Conservation (phyloP, 1,139 yeast species). For the Zygosaccharomyces pseudobailii region DNA sequence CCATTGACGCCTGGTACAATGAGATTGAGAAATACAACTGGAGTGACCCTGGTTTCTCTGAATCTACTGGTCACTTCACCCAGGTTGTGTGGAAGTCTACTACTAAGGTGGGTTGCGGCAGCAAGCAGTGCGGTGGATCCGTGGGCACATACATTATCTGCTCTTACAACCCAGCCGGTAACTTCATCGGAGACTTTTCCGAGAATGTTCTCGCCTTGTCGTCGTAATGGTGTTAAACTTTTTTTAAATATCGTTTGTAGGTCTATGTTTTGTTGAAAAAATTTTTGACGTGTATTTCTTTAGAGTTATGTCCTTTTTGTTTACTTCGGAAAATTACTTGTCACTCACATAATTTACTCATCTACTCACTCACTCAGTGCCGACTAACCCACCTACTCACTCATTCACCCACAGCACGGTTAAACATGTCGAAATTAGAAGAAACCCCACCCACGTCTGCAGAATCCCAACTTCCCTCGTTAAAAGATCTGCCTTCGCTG, state of each 20-base stretch:
- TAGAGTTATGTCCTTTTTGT: constrained; percentile 47
- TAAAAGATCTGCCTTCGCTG: constrained; percentile 69
- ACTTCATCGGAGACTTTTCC: constrained; percentile 42
- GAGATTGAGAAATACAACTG: constrained; percentile 61
- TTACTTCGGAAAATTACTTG: constrained; percentile 45
- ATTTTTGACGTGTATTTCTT: constrained; percentile 35
- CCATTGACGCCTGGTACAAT: constrained; percentile 79
- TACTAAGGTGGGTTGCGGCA: constrained; percentile 71
- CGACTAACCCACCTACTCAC: background rate
- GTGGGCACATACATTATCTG: constrained; percentile 58
- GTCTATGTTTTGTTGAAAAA: constrained; percentile 1
- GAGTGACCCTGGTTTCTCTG: constrained; percentile 40
- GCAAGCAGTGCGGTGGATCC: constrained; percentile 41
- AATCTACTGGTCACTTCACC: constrained; percentile 68
- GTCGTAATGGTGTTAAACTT: background rate
- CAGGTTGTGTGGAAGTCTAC: constrained; percentile 78
- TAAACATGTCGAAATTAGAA: constrained; percentile 52
- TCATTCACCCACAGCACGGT: constrained; percentile 12
- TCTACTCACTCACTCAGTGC: background rate
- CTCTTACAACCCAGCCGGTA: constrained; percentile 59
- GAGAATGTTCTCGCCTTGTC: constrained; percentile 29
- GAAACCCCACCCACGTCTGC: constrained; percentile 22
- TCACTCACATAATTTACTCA: background rate
- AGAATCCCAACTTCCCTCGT: constrained; percentile 33
- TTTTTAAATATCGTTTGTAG: background rate